Conservation (phyloP, 495 filamentous ascomycete species). For the Aeminium ludgeri region DNA sequence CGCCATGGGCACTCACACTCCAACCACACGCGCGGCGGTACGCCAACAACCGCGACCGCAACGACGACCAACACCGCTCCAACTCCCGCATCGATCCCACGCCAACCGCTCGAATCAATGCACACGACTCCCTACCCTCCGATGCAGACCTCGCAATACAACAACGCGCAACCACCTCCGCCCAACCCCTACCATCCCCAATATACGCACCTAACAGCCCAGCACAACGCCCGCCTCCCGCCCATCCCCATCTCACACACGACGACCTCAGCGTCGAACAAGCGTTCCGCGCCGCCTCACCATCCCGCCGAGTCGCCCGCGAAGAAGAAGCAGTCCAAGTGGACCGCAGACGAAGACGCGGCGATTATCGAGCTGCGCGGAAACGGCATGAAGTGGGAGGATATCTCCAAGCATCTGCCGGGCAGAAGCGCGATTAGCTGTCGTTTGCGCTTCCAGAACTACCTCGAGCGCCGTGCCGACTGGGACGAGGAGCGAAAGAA, state of each 20-base stretch:
- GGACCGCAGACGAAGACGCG: constrained; percentile 80
- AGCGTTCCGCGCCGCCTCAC: constrained; percentile 32
- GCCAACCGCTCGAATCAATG: constrained; percentile 1
- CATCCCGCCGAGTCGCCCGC: constrained; percentile 54
- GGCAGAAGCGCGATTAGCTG: constrained; percentile 87
- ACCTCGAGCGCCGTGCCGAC: constrained; percentile 71
- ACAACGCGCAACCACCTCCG: constrained; percentile 3
- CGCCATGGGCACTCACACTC: no score
- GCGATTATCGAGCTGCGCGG: constrained; percentile 78
- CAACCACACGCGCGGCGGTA: background rate
- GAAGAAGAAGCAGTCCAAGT: constrained; percentile 83
- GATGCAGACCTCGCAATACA: constrained; percentile 13
- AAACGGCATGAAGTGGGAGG: constrained; percentile 93
- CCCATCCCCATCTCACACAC: constrained; percentile 5
- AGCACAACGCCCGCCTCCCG: constrained; percentile 1
- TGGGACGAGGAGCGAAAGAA: constrained; percentile 98
- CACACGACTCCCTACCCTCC: constrained; percentile 1
- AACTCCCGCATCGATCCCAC: constrained; percentile 4
- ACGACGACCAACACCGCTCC: constrained; percentile 4
- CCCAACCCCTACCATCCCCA: background rate
- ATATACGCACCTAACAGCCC: constrained; percentile 6
- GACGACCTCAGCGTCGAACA: constrained; percentile 19
- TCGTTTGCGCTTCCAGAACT: constrained; percentile 92
- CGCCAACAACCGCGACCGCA: background rate
- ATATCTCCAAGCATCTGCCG: constrained; percentile 78